Evolutionary conservation across 1,284 basidiomycete species (phyloP), one percentile per base, ranked within the genome.

Genomic region (Athelia psychrophila): DNA sequence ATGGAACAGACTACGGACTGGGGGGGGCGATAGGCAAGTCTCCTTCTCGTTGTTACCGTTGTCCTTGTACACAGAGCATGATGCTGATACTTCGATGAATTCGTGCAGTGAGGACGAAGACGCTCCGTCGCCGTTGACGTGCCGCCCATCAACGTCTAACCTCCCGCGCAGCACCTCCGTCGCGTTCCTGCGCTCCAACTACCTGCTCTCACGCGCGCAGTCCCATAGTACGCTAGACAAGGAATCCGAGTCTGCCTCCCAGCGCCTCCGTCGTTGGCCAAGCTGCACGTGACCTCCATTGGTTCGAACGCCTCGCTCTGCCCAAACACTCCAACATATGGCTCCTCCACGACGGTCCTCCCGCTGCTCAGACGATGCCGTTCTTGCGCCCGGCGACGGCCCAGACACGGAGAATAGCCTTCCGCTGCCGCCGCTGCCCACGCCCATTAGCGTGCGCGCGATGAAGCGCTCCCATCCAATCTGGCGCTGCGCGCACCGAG

Each of bases 1-100:
- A 80, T 91, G 56, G 88, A 88, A 0, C 65, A 91, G 49, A 92
- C 89, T 2, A 92, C 88, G 2, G 88, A 89, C 91, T n/a, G 88
- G 88, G 0, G 91, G 88, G 89, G 89, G 86, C 62, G 89, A 91
- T 62, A 88, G 84, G 86, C 86, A 40, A 13, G 77, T 69, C 44
- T 51, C 51, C 44, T 30, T 50, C 44, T 44, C 46, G 25, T 23
- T 10, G 44, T 48, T 15, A 45, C 56, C 27, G 30, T 54, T 19
- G 30, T 47, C 49, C 47, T 48, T 51, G 51, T 18, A 50, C 47
- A 48, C 48, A 49, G 51, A 51, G 18, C n/a, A n/a, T 30, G 27
- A 13, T 22, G 38, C n/a, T 6, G n/a, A 32, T 15, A 48, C 23
- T 33, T n/a, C n/a, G 27, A 22, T 36, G 19, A 36, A 35, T 38